phyloP scores from a whole-genome alignment of 352 stramenopile species.

The Phytophthora colocasiae region DNA sequence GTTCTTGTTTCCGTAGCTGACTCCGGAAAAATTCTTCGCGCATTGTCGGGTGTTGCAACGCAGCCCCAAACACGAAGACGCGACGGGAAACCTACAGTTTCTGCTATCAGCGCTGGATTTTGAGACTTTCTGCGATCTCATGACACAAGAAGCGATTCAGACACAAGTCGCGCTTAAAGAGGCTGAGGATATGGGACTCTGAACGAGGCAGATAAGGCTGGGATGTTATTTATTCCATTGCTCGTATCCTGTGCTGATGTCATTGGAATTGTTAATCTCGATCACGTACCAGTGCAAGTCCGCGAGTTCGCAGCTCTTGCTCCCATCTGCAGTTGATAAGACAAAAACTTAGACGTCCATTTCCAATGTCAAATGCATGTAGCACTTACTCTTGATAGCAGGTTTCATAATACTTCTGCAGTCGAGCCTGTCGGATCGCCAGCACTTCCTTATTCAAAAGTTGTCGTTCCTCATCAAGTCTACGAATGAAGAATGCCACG shows the following conservation, averaged over 20 bases:
- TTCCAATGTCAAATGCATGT: not conserved
- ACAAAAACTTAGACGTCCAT: not conserved
- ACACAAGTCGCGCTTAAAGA: conserved; percentile 57
- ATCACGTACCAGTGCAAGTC: conserved; percentile 71
- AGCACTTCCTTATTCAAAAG: conserved; percentile 80
- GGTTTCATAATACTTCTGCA: conserved; percentile 77
- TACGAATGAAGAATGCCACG: conserved; percentile 13
- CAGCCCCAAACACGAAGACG: conserved; percentile 41
- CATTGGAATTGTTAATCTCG: conserved; percentile 48
- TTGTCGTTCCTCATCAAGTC: conserved; percentile 76
- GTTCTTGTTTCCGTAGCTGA: conserved; percentile 35
- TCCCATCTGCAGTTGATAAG: conserved; percentile 56
- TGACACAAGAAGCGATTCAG: conserved; percentile 53
- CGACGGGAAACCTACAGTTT: conserved; percentile 51
- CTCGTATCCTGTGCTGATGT: too few species aligned
- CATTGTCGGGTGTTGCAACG: conserved; percentile 52
- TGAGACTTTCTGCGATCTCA: conserved; percentile 58
- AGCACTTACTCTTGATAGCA: conserved; percentile 75
- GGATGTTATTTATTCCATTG: too few species aligned
- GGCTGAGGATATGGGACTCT: conserved; percentile 68
- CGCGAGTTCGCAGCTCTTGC: conserved; percentile 68
- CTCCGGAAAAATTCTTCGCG: conserved; percentile 51
- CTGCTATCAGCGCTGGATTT: conserved; percentile 68
- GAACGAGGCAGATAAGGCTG: conserved; percentile 1
- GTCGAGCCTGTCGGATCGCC: conserved; percentile 63